Percentiles rank a stretch among this genome's conserved stretches.
phyloP scores from a whole-genome alignment of 257 asterid species.

The Pogostemon cablin region DNA sequence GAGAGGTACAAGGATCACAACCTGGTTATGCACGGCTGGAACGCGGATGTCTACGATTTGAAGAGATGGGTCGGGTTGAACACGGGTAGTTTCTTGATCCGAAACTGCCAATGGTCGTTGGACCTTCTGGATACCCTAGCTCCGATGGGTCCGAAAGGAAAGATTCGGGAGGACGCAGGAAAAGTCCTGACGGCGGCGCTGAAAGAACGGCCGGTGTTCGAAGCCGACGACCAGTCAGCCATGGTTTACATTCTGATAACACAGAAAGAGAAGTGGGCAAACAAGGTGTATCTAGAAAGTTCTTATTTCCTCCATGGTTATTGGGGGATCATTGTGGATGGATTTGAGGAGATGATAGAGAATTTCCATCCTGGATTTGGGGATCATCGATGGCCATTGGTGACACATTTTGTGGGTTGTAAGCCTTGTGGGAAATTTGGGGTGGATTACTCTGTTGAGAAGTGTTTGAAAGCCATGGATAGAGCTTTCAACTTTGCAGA shows the following conservation, averaged over 20 bases:
- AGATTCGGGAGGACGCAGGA: neutral
- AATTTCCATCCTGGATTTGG: slow-evolving; percentile 2
- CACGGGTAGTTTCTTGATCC: slow-evolving; percentile 10
- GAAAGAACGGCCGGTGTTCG: neutral
- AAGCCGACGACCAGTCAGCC: neutral
- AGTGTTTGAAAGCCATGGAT: slow-evolving; percentile 12
- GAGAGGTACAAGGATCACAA: slow-evolving; percentile 7
- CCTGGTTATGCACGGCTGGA: slow-evolving; percentile 1
- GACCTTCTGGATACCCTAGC: slow-evolving; percentile 13
- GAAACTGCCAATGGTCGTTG: slow-evolving; percentile 11
- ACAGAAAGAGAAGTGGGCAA: neutral
- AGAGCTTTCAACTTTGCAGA: slow-evolving; percentile 11
- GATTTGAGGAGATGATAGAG: neutral
- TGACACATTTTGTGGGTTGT: slow-evolving; percentile 12
- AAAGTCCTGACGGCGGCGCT: neutral
- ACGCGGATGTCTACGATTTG: slow-evolving; percentile 2
- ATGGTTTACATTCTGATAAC: neutral
- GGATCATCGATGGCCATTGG: slow-evolving; percentile 8
- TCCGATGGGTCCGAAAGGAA: slow-evolving; percentile 17
- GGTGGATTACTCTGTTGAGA: neutral
- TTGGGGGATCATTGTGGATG: slow-evolving; percentile 15
- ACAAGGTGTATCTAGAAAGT: slow-evolving; percentile 7
- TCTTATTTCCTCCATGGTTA: slow-evolving; percentile 1
- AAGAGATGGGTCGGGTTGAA: slow-evolving; percentile 12
- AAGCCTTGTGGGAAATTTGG: neutral